Conservation (phyloP, 2,329 filamentous ascomycete species). For the Fusarium keratoplasticum region DNA sequence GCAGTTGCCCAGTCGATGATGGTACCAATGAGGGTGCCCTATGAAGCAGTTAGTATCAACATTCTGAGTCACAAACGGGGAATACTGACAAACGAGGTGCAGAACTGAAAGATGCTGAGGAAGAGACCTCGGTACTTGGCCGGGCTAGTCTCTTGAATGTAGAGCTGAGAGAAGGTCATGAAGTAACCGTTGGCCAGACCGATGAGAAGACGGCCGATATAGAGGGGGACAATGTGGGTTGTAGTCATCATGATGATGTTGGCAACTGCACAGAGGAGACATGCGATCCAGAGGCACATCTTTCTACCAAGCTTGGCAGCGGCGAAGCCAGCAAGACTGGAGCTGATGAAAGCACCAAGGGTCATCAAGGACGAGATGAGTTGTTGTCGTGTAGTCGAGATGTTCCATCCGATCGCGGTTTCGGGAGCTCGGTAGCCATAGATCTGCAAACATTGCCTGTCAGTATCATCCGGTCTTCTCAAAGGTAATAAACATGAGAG, state of each 20-base stretch:
- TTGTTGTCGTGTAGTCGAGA: slow-evolving; percentile 37
- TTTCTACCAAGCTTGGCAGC: slow-evolving; percentile 32
- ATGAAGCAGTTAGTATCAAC: not conserved
- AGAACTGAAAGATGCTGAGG: slow-evolving; percentile 36
- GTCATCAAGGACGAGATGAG: slow-evolving; percentile 41
- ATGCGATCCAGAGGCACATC: slow-evolving; percentile 34
- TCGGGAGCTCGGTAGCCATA: slow-evolving; percentile 36
- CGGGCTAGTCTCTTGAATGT: slow-evolving; percentile 36
- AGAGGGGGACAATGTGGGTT: slow-evolving; percentile 29
- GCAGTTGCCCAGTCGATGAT: slow-evolving; percentile 41
- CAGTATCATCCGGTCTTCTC: not conserved
- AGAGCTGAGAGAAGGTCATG: slow-evolving; percentile 40
- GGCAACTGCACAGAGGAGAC: slow-evolving; percentile 30
- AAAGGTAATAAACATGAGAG: not conserved
- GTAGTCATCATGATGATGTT: slow-evolving; percentile 43
- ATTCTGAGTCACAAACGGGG: accelerated
- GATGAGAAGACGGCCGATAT: slow-evolving; percentile 31
- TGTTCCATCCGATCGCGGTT: slow-evolving; percentile 41
- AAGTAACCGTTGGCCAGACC: slow-evolving; percentile 40
- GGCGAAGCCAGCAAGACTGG: slow-evolving; percentile 33
- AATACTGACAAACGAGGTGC: slow-evolving; percentile 35
- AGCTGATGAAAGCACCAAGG: slow-evolving; percentile 38
- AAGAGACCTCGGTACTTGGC: slow-evolving; percentile 40
- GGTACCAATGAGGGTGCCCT: slow-evolving; percentile 38
- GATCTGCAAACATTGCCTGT: slow-evolving; percentile 3